Conservation (phyloP, 2,329 filamentous ascomycete genomes). For the Alternaria alternata region DNA sequence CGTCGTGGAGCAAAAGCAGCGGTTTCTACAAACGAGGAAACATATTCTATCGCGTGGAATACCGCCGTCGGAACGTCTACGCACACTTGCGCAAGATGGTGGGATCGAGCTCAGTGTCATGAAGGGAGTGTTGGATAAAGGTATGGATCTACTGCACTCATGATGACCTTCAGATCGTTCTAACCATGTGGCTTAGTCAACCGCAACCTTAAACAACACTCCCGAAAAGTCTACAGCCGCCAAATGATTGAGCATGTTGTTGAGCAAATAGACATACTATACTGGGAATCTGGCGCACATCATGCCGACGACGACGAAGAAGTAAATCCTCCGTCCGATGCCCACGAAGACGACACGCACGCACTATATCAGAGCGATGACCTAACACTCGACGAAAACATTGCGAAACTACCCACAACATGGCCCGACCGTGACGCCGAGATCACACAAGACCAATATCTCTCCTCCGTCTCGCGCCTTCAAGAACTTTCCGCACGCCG, state of each 20-base stretch:
- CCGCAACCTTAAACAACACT: constrained; percentile 69
- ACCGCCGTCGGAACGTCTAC: constrained; percentile 64
- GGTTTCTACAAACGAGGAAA: constrained; percentile 70
- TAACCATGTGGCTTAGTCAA: constrained; percentile 60
- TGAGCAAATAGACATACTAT: constrained; percentile 74
- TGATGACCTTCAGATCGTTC: not conserved
- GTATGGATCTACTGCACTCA: constrained; percentile 35
- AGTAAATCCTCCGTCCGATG: constrained; percentile 40
- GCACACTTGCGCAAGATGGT: constrained; percentile 57
- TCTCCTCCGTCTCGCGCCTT: constrained; percentile 56
- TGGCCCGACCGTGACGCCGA: constrained; percentile 18
- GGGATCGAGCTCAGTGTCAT: constrained; percentile 58
- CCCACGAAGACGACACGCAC: constrained; percentile 51
- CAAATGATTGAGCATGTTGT: constrained; percentile 75
- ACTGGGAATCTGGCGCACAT: constrained; percentile 60
- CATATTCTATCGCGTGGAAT: constrained; percentile 69
- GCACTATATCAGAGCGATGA: constrained; percentile 43
- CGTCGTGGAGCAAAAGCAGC: constrained; percentile 67
- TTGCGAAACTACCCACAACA: constrained; percentile 43
- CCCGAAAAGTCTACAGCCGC: constrained; percentile 70
- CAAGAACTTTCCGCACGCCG: constrained; percentile 59
- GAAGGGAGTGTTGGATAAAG: constrained; percentile 61
- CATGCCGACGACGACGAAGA: constrained; percentile 29
- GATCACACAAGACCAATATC: constrained; percentile 44
- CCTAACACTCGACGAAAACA: constrained; percentile 45